A percentile compares a stretch with the other conserved stretches of the same genome.
Conservation (phyloP, 2,329 filamentous ascomycete genomes). For the Samsoniella hepiali region DNA sequence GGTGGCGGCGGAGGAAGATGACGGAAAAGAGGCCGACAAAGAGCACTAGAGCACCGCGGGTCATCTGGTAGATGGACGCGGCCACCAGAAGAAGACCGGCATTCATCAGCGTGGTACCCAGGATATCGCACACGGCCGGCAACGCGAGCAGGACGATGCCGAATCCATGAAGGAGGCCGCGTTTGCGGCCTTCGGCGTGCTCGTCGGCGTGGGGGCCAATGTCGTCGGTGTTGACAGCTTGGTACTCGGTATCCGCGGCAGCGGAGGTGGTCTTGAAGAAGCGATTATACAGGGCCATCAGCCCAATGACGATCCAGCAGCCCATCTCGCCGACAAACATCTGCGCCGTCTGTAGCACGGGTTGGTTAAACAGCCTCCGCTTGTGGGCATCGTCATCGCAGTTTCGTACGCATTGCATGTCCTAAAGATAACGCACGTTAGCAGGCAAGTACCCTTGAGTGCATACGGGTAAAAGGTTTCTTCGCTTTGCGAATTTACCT, state of each 20-base stretch:
- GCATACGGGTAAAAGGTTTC: background rate
- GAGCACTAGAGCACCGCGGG: constrained; percentile 84
- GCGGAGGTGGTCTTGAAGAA: constrained; percentile 42
- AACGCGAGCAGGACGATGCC: constrained; percentile 73
- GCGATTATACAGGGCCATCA: constrained; percentile 63
- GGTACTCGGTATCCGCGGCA: constrained; percentile 57
- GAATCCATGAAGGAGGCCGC: constrained; percentile 65
- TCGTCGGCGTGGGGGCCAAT: constrained; percentile 36
- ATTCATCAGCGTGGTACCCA: constrained; percentile 96
- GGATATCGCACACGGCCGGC: constrained; percentile 89
- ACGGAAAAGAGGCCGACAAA: constrained; percentile 97
- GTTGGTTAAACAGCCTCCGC: constrained; percentile 80
- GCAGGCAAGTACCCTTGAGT: background rate
- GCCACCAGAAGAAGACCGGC: constrained; percentile 90
- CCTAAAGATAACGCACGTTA: constrained; percentile 46
- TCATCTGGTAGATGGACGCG: constrained; percentile 98
- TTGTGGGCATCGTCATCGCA: constrained; percentile 67
- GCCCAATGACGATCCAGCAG: constrained; percentile 85
- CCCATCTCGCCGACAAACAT: constrained; percentile 98
- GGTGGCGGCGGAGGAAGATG: constrained; percentile 74
- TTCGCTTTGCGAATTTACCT: constrained; percentile 51
- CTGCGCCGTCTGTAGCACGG: constrained; percentile 91
- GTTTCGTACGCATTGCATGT: constrained; percentile 94
- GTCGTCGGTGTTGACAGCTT: constrained; percentile 54
- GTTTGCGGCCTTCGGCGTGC: constrained; percentile 40